Percentiles rank a stretch among this genome's conserved stretches.
Evolutionary conservation across 2,329 filamentous ascomycete genomes (phyloP).

Genomic region (Paramyrothecium roridum): DNA sequence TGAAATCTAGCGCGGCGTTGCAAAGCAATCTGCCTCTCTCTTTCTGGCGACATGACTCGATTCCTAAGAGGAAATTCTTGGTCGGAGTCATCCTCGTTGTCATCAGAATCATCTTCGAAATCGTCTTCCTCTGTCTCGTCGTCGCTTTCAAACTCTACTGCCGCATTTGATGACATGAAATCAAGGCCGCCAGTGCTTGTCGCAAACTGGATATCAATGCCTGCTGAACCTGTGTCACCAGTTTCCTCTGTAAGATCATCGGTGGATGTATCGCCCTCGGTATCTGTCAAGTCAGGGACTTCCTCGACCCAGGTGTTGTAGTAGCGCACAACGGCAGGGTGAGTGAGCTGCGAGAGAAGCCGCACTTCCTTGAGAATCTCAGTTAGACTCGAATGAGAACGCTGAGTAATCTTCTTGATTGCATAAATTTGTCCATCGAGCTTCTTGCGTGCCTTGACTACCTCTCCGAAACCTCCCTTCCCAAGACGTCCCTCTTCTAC

Average conservation of each 20-base stretch:
- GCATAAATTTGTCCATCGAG: conserved; percentile 92
- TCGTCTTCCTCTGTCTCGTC: conserved; percentile 41
- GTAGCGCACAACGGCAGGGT: conserved; percentile 83
- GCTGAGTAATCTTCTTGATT: conserved; percentile 92
- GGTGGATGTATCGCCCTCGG: conserved; percentile 55
- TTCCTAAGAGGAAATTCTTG: conserved; percentile 25
- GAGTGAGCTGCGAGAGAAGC: conserved; percentile 86
- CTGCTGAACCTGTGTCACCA: conserved; percentile 34
- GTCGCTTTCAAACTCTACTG: conserved; percentile 75
- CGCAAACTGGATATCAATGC: conserved; percentile 55
- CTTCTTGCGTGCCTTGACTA: conserved; percentile 92
- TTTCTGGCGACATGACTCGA: conserved; percentile 23
- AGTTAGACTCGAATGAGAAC: conserved; percentile 73
- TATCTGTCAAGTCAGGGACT: conserved; percentile 47
- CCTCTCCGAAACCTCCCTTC: conserved; percentile 93
- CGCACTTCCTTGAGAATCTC: conserved; percentile 84
- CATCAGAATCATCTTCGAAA: conserved; percentile 44
- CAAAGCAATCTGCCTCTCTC: conserved; percentile 22
- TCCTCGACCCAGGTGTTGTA: conserved; percentile 95
- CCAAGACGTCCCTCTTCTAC: conserved; percentile 85
- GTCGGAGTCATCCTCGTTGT: conserved; percentile 39
- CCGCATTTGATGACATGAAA: conserved; percentile 85
- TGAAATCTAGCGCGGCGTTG: conserved; percentile 35
- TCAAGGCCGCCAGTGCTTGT: conserved; percentile 80
- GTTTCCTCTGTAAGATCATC: conserved; percentile 40